Base-by-base conservation (phyloP, 2,329 filamentous ascomycete genomes). In the Plenodomus biglobosus region DNA sequence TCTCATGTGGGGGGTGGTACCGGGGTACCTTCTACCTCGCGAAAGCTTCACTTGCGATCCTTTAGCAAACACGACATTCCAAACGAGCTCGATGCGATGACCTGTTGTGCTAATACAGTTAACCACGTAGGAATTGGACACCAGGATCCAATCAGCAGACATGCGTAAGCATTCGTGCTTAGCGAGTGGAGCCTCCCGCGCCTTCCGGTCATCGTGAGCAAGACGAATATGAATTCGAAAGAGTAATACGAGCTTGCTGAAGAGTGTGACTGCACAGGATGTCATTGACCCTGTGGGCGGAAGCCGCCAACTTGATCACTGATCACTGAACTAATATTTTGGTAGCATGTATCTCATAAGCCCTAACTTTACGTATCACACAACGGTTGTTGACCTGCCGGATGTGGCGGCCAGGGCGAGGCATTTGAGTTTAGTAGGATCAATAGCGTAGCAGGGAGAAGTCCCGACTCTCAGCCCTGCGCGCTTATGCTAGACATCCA, bases 391-490 rank as follows among this genome's bases (percentile, higher is more conserved):
- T 32, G 11, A 15, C 3, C 8, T 15, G 6, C 27, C 27, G 27
- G 27, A 32, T 32, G 6, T 11, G 27, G 27, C 27, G 27, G 27
- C 27, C 27, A 32, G 15, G 27, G 27, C 27, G 15, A 32, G 27
- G 15, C 27, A 40, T 40, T n/a, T 39, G 46, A 27, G 22, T 42
- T 39, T 48, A 44, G 46, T 56, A 53, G 48, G 48, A 48, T 58
- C 52, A 24, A 49, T 52, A 56, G 54, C 44, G 44, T 48, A 19
- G 45, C 45, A 53, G 53, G 58, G 59, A 60, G 56, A 53, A 58
- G 47, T 58, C 57, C 48, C 58, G 60, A 58, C 59, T 58, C 57
- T 49, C 58, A 61, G 59, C 59, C 49, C 47, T 55, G 50, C 53
- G 53, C 45, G 56, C 58, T 61, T 58, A 59, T 46, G 42, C 46